Evolutionary conservation across 108 stramenopile genomes (phyloP).

Genomic region (Licmophora abbreviata): DNA sequence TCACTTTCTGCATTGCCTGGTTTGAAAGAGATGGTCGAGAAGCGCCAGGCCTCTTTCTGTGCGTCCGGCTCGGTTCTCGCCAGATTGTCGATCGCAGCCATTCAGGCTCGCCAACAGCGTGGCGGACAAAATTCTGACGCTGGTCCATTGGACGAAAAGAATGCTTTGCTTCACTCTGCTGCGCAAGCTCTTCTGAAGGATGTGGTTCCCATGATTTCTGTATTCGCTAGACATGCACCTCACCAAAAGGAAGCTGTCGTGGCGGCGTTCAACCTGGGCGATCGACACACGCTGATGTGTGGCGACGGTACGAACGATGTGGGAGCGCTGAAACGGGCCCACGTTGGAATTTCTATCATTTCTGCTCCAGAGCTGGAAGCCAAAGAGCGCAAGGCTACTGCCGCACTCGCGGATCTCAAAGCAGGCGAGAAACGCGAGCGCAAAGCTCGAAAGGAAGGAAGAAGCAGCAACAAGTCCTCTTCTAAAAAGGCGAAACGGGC

Average conservation of each 20-base stretch:
- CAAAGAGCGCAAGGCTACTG: slow-evolving; percentile 56
- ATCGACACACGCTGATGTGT: slow-evolving; percentile 88
- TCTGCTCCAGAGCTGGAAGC: slow-evolving; percentile 88
- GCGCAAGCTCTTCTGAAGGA: slow-evolving; percentile 38
- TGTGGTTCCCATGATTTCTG: slow-evolving; percentile 70
- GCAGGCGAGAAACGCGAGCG: slow-evolving; percentile 35
- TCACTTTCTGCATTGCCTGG: slow-evolving; percentile 14
- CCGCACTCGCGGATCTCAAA: slow-evolving; percentile 33
- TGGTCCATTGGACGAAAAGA: slow-evolving; percentile 22
- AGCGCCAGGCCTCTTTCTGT: slow-evolving; percentile 35
- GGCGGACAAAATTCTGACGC: no score
- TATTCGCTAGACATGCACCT: slow-evolving; percentile 95
- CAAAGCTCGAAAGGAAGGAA: slow-evolving; percentile 20
- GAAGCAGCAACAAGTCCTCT: slow-evolving; percentile 12
- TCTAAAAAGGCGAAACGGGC: slow-evolving; percentile 17
- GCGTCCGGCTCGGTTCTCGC: slow-evolving; percentile 49
- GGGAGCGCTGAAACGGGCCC: slow-evolving; percentile 91
- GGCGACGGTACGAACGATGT: slow-evolving; percentile 99
- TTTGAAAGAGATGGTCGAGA: slow-evolving; percentile 24
- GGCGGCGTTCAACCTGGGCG: slow-evolving; percentile 82
- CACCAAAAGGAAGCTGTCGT: slow-evolving; percentile 94
- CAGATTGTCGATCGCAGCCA: slow-evolving; percentile 27
- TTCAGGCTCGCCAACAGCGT: no score
- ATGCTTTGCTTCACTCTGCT: slow-evolving; percentile 48
- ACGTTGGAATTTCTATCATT: slow-evolving; percentile 94